A percentile compares a stretch with the other conserved stretches of the same genome.
Evolutionary conservation across 2,329 filamentous ascomycete genomes (phyloP).

Genomic region (Aspergillus hiratsukae): DNA sequence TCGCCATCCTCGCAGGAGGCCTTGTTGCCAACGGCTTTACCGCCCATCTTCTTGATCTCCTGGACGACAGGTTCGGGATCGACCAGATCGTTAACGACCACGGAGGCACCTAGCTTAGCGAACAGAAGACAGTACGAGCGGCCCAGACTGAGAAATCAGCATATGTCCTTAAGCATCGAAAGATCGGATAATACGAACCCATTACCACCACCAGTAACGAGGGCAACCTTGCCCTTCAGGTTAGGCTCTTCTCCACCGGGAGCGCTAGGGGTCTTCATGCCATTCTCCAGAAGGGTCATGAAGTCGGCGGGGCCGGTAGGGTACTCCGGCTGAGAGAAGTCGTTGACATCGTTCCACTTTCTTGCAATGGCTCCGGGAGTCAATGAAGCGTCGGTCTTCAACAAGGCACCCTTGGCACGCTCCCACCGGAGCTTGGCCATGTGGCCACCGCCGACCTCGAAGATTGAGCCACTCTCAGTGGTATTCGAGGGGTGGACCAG

Average conservation of each 20-base stretch:
- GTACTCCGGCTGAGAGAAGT: slow-evolving; percentile 81
- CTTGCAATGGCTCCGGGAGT: slow-evolving; percentile 82
- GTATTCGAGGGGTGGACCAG: slow-evolving; percentile 82
- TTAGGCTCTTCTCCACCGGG: slow-evolving; percentile 68
- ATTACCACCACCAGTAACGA: slow-evolving; percentile 83
- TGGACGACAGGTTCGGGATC: slow-evolving; percentile 86
- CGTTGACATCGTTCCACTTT: slow-evolving; percentile 82
- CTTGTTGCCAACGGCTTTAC: slow-evolving; percentile 88
- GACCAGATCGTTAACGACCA: slow-evolving; percentile 94
- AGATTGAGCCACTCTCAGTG: slow-evolving; percentile 80
- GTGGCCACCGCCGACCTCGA: slow-evolving; percentile 89
- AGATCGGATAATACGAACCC: slow-evolving; percentile 48
- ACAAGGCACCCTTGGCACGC: slow-evolving; percentile 78
- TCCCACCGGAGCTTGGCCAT: slow-evolving; percentile 94
- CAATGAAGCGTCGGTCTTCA: slow-evolving; percentile 83
- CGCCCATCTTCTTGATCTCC: slow-evolving; percentile 86
- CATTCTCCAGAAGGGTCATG: slow-evolving; percentile 76
- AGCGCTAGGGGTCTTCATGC: slow-evolving; percentile 70
- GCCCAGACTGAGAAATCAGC: slow-evolving; percentile 61
- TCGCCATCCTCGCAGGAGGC: slow-evolving; percentile 92
- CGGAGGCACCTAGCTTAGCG: slow-evolving; percentile 72
- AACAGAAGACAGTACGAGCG: slow-evolving; percentile 86
- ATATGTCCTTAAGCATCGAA: background rate
- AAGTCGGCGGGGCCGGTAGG: slow-evolving; percentile 85
- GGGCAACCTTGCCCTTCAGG: slow-evolving; percentile 78